Conservation (phyloP, 2,329 filamentous ascomycete species). For the Fusarium acutatum region DNA sequence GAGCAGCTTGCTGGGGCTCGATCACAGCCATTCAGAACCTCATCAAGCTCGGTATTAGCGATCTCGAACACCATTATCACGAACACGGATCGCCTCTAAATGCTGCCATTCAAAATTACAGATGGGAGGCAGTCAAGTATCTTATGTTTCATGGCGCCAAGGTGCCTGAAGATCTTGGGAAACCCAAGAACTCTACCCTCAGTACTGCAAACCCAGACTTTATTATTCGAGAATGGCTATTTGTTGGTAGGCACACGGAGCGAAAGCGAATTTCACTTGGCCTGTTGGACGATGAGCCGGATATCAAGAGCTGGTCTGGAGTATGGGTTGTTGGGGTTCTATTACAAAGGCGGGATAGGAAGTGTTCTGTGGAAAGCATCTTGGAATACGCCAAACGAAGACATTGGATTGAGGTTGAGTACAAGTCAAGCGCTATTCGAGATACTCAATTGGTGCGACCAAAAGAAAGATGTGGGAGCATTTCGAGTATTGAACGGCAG, state of each 20-base stretch:
- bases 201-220: background rate
- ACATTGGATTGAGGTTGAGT: background rate
- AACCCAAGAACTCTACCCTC: rapidly evolving
- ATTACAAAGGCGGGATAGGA: background rate
- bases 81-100: background rate
- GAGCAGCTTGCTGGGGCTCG: background rate
- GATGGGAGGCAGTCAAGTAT: background rate
- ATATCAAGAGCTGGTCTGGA: background rate
- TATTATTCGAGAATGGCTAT: background rate
- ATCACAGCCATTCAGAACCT: background rate
- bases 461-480: background rate
- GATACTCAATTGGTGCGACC: background rate
- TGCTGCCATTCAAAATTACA: background rate
- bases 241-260: background rate
- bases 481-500: background rate
- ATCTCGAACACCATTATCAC: background rate
- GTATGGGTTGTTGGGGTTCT: background rate
- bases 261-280: background rate
- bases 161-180: background rate
- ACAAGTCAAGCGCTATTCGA: background rate
- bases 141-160: background rate
- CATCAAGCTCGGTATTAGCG: background rate
- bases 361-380: background rate
- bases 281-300: too few species aligned
- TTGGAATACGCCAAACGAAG: background rate